Evolutionary conservation across 768 basidiomycete species (phyloP).

Genomic region (Daedalea quercina): DNA sequence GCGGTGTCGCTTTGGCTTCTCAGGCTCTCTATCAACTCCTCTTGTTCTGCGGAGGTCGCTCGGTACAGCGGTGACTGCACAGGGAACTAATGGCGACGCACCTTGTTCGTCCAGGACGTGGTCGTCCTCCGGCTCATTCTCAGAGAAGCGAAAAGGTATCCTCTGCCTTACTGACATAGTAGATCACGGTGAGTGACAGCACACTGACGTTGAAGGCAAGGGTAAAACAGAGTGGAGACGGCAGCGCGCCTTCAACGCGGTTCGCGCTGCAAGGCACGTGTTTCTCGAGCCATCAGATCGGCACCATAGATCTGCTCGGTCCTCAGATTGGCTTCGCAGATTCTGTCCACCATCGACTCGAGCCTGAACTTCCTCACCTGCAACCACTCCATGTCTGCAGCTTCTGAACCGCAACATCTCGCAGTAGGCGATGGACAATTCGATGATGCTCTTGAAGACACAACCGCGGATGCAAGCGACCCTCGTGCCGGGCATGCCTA

Average conservation of each 20-base stretch:
- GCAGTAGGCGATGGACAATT: slow-evolving; percentile 48
- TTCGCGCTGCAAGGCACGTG: too few relatives aligned
- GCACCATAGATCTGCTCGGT: not conserved
- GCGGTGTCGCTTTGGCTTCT: slow-evolving; percentile 11
- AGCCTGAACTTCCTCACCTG: not conserved
- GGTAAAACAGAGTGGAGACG: too few relatives aligned
- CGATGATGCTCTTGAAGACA: slow-evolving; percentile 46
- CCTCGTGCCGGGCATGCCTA: slow-evolving; percentile 24
- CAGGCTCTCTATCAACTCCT: slow-evolving; percentile 19
- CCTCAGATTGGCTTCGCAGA: too few relatives aligned
- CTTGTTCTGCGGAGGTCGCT: slow-evolving; percentile 15
- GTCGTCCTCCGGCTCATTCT: slow-evolving; percentile 11
- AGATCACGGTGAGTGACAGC: too few relatives aligned
- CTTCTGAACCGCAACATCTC: not conserved
- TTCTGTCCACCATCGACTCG: not conserved
- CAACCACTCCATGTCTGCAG: not conserved
- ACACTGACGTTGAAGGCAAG: too few relatives aligned
- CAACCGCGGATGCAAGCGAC: slow-evolving; percentile 4
- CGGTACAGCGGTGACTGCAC: too few relatives aligned
- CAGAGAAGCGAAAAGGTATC: slow-evolving; percentile 16
- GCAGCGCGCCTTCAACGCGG: too few relatives aligned
- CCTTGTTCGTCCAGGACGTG: slow-evolving; percentile 23
- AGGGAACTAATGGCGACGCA: not conserved
- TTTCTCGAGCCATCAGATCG: not conserved
- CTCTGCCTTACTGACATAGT: slow-evolving; percentile 9